Evolutionary conservation across 2,329 filamentous ascomycete species (phyloP).

Genomic region (Ceratocystis alfenasii): DNA sequence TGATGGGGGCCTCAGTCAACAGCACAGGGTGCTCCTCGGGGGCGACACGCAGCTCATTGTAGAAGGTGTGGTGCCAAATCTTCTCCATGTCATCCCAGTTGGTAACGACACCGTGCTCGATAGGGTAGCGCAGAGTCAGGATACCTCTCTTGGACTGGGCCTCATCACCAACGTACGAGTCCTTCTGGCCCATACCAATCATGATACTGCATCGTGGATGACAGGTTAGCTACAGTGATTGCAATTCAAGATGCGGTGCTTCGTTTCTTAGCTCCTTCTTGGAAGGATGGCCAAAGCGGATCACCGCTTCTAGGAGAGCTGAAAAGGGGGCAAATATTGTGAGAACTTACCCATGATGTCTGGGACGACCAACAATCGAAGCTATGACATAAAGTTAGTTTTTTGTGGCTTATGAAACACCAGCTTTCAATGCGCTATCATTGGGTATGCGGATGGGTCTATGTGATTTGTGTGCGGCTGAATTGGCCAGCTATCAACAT

Average conservation of each 20-base stretch:
- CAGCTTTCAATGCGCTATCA: not conserved
- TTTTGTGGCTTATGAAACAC: not conserved
- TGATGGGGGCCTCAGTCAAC: slow-evolving; percentile 98
- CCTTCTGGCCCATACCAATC: slow-evolving; percentile 99
- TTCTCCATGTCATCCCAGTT: slow-evolving; percentile 99
- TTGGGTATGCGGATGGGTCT: slow-evolving; percentile 24
- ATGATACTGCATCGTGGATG: slow-evolving; percentile 61
- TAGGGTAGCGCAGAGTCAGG: slow-evolving; percentile 97
- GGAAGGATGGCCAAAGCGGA: slow-evolving; percentile 17
- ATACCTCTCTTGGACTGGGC: slow-evolving; percentile 99
- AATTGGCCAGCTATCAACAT: slow-evolving; percentile 22
- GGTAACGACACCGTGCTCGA: slow-evolving; percentile 99
- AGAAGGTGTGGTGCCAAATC: slow-evolving; percentile 99
- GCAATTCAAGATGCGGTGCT: not conserved
- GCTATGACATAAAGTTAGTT: slow-evolving; percentile 42
- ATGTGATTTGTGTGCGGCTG: not conserved
- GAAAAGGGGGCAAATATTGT: slow-evolving; percentile 10
- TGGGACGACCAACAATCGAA: slow-evolving; percentile 98
- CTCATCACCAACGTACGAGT: slow-evolving; percentile 99
- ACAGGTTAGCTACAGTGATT: slow-evolving; percentile 29
- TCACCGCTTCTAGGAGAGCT: slow-evolving; percentile 7
- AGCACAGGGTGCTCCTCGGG: slow-evolving; percentile 99
- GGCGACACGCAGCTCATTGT: slow-evolving; percentile 99
- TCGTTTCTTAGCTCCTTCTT: slow-evolving; percentile 1
- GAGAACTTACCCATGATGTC: slow-evolving; percentile 90